These are phyloP conservation scores for Chenopodium quinoa DNA, from an alignment of 148 eudicot species.

Conservation along the genomic window DNA sequence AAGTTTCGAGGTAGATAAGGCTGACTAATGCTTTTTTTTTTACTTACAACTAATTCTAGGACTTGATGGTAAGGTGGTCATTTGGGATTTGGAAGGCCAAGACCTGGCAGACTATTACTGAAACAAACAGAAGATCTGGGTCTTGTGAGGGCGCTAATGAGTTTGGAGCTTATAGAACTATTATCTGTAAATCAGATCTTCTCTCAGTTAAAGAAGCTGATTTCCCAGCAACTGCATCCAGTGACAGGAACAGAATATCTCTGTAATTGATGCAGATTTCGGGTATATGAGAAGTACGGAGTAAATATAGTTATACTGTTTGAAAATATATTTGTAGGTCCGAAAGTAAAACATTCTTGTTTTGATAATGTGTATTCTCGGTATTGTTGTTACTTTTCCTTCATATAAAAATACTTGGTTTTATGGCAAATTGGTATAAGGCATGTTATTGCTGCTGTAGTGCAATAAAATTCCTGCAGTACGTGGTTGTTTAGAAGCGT, in stretches of 20 bases:
- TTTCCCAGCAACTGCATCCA: slow-evolving; percentile 2
- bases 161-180: background rate
- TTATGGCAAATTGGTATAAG: background rate
- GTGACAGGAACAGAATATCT: background rate
- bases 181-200: slow-evolving; percentile 2
- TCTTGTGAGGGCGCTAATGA: background rate
- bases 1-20: background rate
- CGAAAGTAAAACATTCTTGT: background rate
- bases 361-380: background rate
- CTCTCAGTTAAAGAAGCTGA: slow-evolving; percentile 1
- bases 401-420: background rate
- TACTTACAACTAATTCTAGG: slow-evolving; percentile 39
- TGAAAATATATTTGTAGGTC: background rate
- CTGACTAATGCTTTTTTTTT: background rate
- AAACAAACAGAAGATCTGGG: background rate
- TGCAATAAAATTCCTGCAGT: background rate
- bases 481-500: no score
- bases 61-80: slow-evolving; percentile 81
- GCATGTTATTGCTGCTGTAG: background rate
- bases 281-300: slow-evolving; percentile 1
- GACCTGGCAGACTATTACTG: slow-evolving; percentile 55
- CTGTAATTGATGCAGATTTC: background rate
- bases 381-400: background rate
- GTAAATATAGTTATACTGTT: background rate
- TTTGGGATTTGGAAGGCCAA: slow-evolving; percentile 79